Evolutionary conservation across 352 stramenopile species (phyloP), one percentile per base, ranked within the genome.

Genomic region (Phytophthora kernoviae): DNA sequence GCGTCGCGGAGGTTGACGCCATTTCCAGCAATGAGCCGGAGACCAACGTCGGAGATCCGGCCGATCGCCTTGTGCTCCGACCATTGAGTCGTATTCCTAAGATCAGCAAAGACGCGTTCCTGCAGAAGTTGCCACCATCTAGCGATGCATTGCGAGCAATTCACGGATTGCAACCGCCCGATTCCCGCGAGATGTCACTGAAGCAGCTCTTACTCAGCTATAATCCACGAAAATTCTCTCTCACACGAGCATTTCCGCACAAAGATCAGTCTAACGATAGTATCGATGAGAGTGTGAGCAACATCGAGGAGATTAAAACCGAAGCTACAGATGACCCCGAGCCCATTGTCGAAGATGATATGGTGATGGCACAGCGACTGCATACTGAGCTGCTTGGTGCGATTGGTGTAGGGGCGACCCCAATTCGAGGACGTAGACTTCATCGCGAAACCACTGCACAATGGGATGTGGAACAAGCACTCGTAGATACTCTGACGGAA

Each of bases 181-280:
- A 92, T 41, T 67, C 72, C 18, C 70, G 75, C 30, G 54, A 40
- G 12, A 87, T 90, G 82, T 92, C 82, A 27, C 78, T 92, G 53
- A 92, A 90, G 49, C 78, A 92, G 62, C 63, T 92, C 10, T 57
- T 92, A 46, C 52, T 92, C 21, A 65, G 65, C 66, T 90, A 88
- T 61, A 92, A 88, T 58, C 80, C 82, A 30, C 74, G 80, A 18
- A 92, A 91, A 64, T 81, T 88, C 18, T 70, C 78, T 24, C 76
- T 91, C 42, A 84, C 79, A 10, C 78, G 82, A 45, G 75, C 77
- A 32, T 89, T 91, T 55, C 75, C 81, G 9, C 54, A 72, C 1
- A 54, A 54, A 15, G 65, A 55, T 6, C 64, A 43, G 9, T 12
- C 37, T 4, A 50, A 33, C n/a, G 53, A n/a, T 22, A 32, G 2